Percentiles rank a stretch among this genome's conserved stretches.
These are phyloP conservation scores for Diaporthe citrichinensis DNA, from an alignment of 2,329 filamentous ascomycete species.

Conservation along the genomic window DNA sequence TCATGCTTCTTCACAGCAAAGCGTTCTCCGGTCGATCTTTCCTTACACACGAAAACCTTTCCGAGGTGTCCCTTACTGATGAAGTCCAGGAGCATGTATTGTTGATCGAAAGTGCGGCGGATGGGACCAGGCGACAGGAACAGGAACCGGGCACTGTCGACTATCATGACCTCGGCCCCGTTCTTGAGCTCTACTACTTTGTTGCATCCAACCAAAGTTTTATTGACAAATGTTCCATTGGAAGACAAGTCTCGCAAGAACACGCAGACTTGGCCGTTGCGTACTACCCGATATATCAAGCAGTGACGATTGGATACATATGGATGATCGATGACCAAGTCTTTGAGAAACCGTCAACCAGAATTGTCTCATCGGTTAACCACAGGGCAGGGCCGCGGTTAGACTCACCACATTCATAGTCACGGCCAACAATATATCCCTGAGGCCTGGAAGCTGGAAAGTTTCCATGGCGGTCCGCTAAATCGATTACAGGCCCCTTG, in stretches of 20 bases:
- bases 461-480: neutral
- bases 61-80: slow-evolving; percentile 96
- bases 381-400: no score
- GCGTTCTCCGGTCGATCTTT: slow-evolving; percentile 83
- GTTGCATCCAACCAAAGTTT: slow-evolving; percentile 91
- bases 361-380: no score
- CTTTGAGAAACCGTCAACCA: slow-evolving; percentile 51
- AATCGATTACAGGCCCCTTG: neutral
- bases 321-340: slow-evolving; percentile 80
- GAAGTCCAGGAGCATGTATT: slow-evolving; percentile 86
- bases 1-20: slow-evolving; percentile 97
- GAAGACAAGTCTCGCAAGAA: slow-evolving; percentile 93
- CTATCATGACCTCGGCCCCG: slow-evolving; percentile 88
- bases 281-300: slow-evolving; percentile 53
- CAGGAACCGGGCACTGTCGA: slow-evolving; percentile 86
- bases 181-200: slow-evolving; percentile 89
- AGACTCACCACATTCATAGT: neutral
- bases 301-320: slow-evolving; percentile 92
- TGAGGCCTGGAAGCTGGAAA: neutral
- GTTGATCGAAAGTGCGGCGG: slow-evolving; percentile 83
- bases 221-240: slow-evolving; percentile 96
- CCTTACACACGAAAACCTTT: slow-evolving; percentile 93
- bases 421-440: neutral
- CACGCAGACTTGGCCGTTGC: slow-evolving; percentile 66
- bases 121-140: slow-evolving; percentile 86